Evolutionary conservation across 768 basidiomycete genomes (phyloP).

Genomic region (Lactarius deliciosus): DNA sequence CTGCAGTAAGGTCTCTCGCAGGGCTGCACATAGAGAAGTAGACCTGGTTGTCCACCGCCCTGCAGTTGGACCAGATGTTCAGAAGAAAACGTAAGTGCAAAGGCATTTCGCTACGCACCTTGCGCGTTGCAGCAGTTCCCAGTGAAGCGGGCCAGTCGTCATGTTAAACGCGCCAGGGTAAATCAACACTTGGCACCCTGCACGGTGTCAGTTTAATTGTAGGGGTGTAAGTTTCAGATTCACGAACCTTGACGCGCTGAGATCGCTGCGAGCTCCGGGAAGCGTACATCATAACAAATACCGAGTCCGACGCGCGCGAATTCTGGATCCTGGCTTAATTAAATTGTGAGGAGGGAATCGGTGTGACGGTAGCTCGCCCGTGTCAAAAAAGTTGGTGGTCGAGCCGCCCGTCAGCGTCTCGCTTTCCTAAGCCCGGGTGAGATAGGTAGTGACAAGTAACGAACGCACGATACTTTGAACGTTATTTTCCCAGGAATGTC

Average conservation of each 20-base stretch:
- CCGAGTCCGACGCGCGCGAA: constrained; percentile 97
- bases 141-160: constrained; percentile 94
- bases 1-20: constrained; percentile 76
- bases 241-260: constrained; percentile 76
- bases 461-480: constrained; percentile 60
- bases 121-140: constrained; percentile 87
- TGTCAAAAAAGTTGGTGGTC: constrained; percentile 78
- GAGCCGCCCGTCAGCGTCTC: constrained; percentile 81
- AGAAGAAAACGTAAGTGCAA: constrained; percentile 1
- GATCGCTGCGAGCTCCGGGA: constrained; percentile 92
- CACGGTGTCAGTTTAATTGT: background rate
- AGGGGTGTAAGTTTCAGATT: background rate
- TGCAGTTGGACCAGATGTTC: constrained; percentile 36
- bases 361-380: constrained; percentile 45
- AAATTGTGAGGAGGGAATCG: background rate
- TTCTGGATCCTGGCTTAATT: constrained; percentile 46
- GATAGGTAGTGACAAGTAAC: background rate
- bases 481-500: constrained; percentile 91
- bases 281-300: constrained; percentile 94
- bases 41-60: constrained; percentile 97
- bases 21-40: constrained; percentile 96
- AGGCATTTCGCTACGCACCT: constrained; percentile 46
- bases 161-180: constrained; percentile 96
- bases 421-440: constrained; percentile 62
- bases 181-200: constrained; percentile 84